Conservation (phyloP, 768 basidiomycete genomes). For the Mycena capillaripes region DNA sequence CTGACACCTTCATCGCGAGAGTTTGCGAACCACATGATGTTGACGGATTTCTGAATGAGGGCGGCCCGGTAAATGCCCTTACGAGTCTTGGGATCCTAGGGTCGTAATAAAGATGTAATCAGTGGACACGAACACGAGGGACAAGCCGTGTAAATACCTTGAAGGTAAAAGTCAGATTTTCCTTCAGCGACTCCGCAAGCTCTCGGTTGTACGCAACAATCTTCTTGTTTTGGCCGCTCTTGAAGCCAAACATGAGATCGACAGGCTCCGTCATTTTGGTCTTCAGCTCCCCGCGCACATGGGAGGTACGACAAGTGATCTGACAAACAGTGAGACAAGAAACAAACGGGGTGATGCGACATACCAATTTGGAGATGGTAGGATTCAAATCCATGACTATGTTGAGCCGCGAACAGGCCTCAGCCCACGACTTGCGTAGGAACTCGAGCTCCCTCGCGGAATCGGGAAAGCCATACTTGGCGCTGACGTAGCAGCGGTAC, state of each 20-base stretch:
- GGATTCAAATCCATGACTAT: not conserved
- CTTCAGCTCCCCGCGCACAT: conserved; percentile 38
- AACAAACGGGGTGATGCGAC: not conserved
- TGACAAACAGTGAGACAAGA: not conserved
- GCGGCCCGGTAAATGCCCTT: conserved; percentile 22
- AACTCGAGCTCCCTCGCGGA: not conserved
- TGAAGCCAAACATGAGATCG: no score
- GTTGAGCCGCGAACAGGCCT: not conserved
- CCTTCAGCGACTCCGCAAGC: conserved; percentile 29
- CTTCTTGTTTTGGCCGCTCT: conserved; percentile 22
- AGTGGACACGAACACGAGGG: not conserved
- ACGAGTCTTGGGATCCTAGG: not conserved
- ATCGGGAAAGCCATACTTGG: conserved; percentile 4
- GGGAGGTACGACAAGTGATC: conserved; percentile 24
- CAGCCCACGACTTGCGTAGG: not conserved
- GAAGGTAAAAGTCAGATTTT: conserved; percentile 29
- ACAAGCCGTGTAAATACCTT: conserved; percentile 4
- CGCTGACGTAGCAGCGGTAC: conserved; percentile 1
- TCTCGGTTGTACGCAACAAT: conserved; percentile 26
- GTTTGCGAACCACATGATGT: conserved; percentile 38
- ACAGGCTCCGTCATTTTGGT: conserved; percentile 29
- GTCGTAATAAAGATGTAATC: not conserved
- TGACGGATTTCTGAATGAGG: conserved; percentile 32
- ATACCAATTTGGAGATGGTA: conserved; percentile 15
- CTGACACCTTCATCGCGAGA: conserved; percentile 33